These are phyloP conservation scores for Aphanomyces euteiches DNA, from an alignment of 352 stramenopile genomes.

Conservation along the genomic window DNA sequence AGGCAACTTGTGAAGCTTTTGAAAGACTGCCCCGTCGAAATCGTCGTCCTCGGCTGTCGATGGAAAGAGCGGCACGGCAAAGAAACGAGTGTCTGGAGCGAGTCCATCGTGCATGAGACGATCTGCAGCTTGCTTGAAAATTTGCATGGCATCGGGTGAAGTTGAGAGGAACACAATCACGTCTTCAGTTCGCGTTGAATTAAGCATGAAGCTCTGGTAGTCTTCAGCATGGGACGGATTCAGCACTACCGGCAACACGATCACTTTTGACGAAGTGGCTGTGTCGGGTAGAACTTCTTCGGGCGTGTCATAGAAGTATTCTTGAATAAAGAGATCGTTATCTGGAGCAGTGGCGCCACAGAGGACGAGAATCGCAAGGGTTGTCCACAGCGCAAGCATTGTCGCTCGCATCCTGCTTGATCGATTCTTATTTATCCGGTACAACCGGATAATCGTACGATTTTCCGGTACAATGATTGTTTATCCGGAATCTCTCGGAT, in stretches of 20 bases:
- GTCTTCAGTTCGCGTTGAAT: background rate
- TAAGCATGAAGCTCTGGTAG: conserved; percentile 19
- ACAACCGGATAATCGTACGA: no score
- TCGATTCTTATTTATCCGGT: no score
- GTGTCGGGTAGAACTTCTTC: background rate
- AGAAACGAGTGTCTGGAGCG: conserved; percentile 8
- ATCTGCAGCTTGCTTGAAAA: background rate
- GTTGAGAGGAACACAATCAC: conserved; percentile 27
- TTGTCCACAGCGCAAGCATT: background rate
- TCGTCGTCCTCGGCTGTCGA: background rate
- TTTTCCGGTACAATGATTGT: background rate
- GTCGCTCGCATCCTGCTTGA: background rate
- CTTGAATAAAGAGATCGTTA: conserved; percentile 22
- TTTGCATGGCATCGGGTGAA: background rate
- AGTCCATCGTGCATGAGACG: background rate
- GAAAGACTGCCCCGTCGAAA: background rate
- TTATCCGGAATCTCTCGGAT: background rate
- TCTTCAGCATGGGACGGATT: background rate
- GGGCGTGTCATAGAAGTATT: conserved; percentile 25
- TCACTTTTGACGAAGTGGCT: no score
- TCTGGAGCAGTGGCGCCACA: background rate
- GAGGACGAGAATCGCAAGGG: background rate
- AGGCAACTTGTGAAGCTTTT: conserved; percentile 1
- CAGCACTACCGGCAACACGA: no score
- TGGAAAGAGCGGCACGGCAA: conserved; percentile 12